Percentiles rank a stretch among this genome's conserved stretches.
Evolutionary conservation across 139 green algal genomes (phyloP).

Genomic region (Closterium sp.): DNA sequence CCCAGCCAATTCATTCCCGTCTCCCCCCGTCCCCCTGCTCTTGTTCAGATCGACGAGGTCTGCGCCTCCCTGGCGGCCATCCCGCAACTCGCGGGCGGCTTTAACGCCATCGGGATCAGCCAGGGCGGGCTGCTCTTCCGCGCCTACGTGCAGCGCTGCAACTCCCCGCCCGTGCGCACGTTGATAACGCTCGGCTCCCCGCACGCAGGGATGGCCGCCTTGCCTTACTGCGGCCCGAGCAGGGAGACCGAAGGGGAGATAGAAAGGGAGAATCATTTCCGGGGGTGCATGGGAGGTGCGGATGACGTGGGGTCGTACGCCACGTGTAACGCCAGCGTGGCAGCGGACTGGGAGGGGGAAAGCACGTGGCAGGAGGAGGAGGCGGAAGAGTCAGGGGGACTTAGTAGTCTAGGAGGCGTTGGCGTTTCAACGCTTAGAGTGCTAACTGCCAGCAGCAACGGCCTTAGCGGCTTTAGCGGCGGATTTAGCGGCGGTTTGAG

Average conservation of each 20-base stretch:
- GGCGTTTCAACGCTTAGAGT: neutral
- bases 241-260: neutral
- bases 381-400: neutral
- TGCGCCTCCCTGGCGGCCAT: neutral
- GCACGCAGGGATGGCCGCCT: neutral
- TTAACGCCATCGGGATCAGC: slow-evolving; percentile 17
- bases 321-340: neutral
- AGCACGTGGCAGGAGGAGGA: neutral
- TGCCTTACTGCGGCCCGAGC: neutral
- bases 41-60: neutral
- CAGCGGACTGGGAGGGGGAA: neutral
- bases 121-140: slow-evolving; percentile 18
- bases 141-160: slow-evolving; percentile 18
- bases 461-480: neutral
- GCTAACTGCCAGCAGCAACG: neutral
- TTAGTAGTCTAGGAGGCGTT: neutral
- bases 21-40: neutral
- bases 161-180: slow-evolving; percentile 9
- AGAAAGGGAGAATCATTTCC: neutral
- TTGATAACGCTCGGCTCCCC: neutral
- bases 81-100: slow-evolving; percentile 10
- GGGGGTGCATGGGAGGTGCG: neutral
- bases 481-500: neutral
- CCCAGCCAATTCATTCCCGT: too few species aligned
- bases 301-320: neutral